Percentiles rank a stretch among this genome's conserved stretches.
Conservation (phyloP, 1,139 yeast genomes). For the Sugiyamaella paludigena region DNA sequence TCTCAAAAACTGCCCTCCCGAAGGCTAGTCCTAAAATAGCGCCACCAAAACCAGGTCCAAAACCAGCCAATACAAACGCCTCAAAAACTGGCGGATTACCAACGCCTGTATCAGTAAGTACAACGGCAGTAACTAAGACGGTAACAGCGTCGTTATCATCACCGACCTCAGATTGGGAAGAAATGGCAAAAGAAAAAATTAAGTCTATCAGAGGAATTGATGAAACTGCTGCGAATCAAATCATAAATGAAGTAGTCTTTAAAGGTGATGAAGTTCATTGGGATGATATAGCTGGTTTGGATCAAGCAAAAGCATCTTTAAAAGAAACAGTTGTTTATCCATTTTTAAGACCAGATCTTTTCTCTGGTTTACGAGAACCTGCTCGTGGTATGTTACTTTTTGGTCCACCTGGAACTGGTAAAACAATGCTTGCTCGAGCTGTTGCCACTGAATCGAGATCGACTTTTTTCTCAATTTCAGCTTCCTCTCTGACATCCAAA, state of each 20-base stretch:
- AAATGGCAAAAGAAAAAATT: conserved; percentile 31
- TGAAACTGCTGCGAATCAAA: conserved; percentile 75
- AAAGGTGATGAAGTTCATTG: conserved; percentile 95
- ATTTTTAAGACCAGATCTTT: conserved; percentile 87
- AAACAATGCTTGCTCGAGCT: conserved; percentile 95
- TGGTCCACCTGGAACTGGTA: conserved; percentile 99
- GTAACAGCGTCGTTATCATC: neutral
- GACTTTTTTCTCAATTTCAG: conserved; percentile 88
- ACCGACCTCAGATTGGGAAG: conserved; percentile 29
- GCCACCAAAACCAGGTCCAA: conserved; percentile 15
- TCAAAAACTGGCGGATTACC: neutral
- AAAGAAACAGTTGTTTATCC: conserved; percentile 98
- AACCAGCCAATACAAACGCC: conserved; percentile 6
- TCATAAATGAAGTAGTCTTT: conserved; percentile 85
- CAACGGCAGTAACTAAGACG: neutral
- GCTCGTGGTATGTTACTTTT: conserved; percentile 93
- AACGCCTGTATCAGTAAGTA: neutral
- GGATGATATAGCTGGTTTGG: conserved; percentile 96
- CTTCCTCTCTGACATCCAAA: conserved; percentile 89
- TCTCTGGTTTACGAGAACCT: conserved; percentile 89
- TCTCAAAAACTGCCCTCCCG: conserved; percentile 2
- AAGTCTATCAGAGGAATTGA: conserved; percentile 47
- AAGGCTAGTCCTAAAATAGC: neutral
- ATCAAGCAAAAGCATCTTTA: conserved; percentile 80
- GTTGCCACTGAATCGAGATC: conserved; percentile 96